Conservation (phyloP, 805 yeast species). For the Millerozyma acaciae region DNA sequence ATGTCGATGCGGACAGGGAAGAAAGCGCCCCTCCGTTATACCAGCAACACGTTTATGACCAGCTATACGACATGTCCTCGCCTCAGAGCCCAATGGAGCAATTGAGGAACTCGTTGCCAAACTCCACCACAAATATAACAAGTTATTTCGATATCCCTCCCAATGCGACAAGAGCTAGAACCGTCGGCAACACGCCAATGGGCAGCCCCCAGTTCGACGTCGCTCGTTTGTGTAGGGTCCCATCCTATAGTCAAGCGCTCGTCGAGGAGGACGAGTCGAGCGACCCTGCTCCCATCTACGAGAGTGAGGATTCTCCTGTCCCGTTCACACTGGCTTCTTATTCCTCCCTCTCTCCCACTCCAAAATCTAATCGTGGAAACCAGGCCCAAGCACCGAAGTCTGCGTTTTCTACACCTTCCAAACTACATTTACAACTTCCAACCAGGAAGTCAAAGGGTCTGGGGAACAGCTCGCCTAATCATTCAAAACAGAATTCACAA, state of each 20-base stretch:
- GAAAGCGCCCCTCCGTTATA: constrained; percentile 43
- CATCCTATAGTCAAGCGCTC: constrained; percentile 38
- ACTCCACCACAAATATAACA: constrained; percentile 14
- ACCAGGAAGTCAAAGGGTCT: no score
- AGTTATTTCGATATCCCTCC: constrained; percentile 32
- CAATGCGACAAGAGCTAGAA: constrained; percentile 3
- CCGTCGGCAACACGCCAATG: neutral
- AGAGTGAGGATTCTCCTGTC: no score
- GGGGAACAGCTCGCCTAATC: no score
- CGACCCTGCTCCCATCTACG: constrained; percentile 20
- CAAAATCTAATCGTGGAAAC: no score
- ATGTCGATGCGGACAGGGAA: constrained; percentile 20
- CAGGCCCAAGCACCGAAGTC: no score
- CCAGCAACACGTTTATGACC: constrained; percentile 35
- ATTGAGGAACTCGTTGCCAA: constrained; percentile 14
- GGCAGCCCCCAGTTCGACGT: constrained; percentile 18
- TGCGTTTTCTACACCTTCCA: no score
- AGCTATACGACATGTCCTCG: constrained; percentile 31
- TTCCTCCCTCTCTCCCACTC: no score
- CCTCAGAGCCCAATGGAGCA: constrained; percentile 37
- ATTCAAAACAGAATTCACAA: no score
- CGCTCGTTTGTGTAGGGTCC: constrained; percentile 26
- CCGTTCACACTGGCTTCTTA: no score
- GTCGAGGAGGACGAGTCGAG: constrained; percentile 32
- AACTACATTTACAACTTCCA: no score